These are phyloP conservation scores for Cubamyces lactineus DNA, from an alignment of 768 basidiomycete species.

Conservation along the genomic window DNA sequence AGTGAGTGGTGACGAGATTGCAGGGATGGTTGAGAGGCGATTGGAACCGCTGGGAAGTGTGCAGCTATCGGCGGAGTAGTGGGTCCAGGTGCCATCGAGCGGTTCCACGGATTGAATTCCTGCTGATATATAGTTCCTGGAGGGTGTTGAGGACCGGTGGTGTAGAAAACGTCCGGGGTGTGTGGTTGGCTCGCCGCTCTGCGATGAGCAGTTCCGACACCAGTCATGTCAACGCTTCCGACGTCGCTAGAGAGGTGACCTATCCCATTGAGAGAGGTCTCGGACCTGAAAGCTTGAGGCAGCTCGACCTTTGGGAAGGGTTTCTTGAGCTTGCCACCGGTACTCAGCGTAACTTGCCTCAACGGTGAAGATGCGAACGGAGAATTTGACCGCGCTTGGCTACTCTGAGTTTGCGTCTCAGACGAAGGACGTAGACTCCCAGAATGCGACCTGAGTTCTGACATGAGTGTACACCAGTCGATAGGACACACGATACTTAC, in stretches of 20 bases:
- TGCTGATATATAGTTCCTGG: slow-evolving; percentile 12
- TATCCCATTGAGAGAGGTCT: slow-evolving; percentile 12
- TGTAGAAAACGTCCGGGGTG: slow-evolving; percentile 31
- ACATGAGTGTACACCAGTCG: not conserved
- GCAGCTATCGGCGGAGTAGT: slow-evolving; percentile 8
- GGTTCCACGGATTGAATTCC: slow-evolving; percentile 27
- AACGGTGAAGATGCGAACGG: slow-evolving; percentile 26
- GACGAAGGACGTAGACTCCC: slow-evolving; percentile 10
- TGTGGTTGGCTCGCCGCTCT: slow-evolving; percentile 21
- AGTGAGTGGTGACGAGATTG: slow-evolving; percentile 19
- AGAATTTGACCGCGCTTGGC: slow-evolving; percentile 15
- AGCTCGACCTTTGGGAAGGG: slow-evolving; percentile 65
- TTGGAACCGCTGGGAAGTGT: slow-evolving; percentile 2
- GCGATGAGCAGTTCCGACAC: slow-evolving; percentile 49
- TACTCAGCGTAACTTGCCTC: slow-evolving; percentile 28
- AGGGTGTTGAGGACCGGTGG: slow-evolving; percentile 16
- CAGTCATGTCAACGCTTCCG: slow-evolving; percentile 65
- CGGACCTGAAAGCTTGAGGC: slow-evolving; percentile 53
- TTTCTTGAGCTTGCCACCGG: slow-evolving; percentile 48
- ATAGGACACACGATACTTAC: not conserved
- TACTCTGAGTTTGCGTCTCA: slow-evolving; percentile 3
- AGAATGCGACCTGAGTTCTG: not conserved
- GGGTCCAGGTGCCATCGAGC: slow-evolving; percentile 4
- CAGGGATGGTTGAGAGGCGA: slow-evolving; percentile 6
- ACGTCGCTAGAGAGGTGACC: slow-evolving; percentile 21